phyloP scores from a whole-genome alignment of 495 filamentous ascomycete genomes.

The Xylaria sp. region DNA sequence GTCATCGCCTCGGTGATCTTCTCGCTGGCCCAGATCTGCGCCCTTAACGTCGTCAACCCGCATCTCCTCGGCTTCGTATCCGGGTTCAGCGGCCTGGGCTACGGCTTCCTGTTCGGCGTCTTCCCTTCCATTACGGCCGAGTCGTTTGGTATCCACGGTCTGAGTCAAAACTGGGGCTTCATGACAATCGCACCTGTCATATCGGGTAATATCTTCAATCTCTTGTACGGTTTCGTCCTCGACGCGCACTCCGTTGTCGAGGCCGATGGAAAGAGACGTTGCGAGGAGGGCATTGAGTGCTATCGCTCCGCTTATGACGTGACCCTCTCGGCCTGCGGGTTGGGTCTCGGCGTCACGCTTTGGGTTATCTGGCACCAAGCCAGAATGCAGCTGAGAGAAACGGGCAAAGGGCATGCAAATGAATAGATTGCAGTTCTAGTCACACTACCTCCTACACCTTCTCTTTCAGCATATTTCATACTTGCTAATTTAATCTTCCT shows the following conservation, averaged over 20 bases:
- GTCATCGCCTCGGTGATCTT: conserved; percentile 80
- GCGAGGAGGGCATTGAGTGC: conserved; percentile 79
- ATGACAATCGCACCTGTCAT: conserved; percentile 90
- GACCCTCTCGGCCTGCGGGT: conserved; percentile 76
- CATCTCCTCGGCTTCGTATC: conserved; percentile 80
- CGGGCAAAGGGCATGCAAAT: conserved; percentile 39
- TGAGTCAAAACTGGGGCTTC: conserved; percentile 91
- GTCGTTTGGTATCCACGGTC: conserved; percentile 86
- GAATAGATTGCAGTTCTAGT: conserved; percentile 10
- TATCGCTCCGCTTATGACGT: conserved; percentile 83
- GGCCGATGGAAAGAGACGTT: conserved; percentile 72
- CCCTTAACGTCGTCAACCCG: conserved; percentile 80
- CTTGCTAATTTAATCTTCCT: neutral
- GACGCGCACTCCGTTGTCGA: conserved; percentile 78
- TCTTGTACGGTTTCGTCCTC: conserved; percentile 83
- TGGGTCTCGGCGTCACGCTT: conserved; percentile 72
- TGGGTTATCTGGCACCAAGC: conserved; percentile 78
- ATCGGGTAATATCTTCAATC: conserved; percentile 88
- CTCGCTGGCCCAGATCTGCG: conserved; percentile 79
- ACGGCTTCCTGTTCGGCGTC: conserved; percentile 94
- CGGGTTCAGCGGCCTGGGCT: conserved; percentile 83
- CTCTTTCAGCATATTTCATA: neutral
- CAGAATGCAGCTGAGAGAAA: conserved; percentile 38
- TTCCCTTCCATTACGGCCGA: conserved; percentile 92
- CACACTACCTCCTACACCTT: neutral